These are phyloP conservation scores for Dipteronia dyeriana DNA, from an alignment of 345 rosid genomes.

Conservation along the genomic window DNA sequence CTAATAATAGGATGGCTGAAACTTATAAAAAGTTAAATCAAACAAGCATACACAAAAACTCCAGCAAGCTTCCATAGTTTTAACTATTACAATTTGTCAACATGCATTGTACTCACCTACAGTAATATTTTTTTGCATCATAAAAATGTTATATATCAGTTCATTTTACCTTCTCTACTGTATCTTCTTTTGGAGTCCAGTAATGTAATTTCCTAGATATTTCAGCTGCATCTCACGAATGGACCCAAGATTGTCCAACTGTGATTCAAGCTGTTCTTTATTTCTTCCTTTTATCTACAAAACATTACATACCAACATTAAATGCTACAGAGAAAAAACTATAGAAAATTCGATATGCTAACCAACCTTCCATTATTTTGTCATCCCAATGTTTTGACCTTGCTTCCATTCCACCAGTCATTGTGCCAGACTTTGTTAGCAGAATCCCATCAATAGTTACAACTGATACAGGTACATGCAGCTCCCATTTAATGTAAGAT, in stretches of 20 bases:
- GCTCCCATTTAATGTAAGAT: slow-evolving; percentile 14
- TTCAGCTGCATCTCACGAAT: slow-evolving; percentile 91
- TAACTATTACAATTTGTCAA: neutral
- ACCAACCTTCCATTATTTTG: slow-evolving; percentile 83
- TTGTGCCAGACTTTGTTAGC: slow-evolving; percentile 94
- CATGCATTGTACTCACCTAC: neutral
- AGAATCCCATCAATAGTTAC: slow-evolving; percentile 95
- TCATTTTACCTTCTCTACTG: slow-evolving; percentile 86
- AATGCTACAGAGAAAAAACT: slow-evolving; percentile 15
- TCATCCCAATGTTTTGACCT: slow-evolving; percentile 98
- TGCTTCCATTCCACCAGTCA: slow-evolving; percentile 99
- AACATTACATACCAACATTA: slow-evolving; percentile 28
- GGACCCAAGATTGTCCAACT: slow-evolving; percentile 86
- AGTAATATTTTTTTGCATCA: no score
- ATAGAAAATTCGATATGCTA: slow-evolving; percentile 8
- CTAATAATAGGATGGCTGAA: no score
- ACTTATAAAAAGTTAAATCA: neutral
- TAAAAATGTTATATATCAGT: neutral
- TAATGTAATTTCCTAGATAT: slow-evolving; percentile 85
- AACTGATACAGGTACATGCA: slow-evolving; percentile 50
- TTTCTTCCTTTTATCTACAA: slow-evolving; percentile 67
- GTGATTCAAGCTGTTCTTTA: slow-evolving; percentile 75
- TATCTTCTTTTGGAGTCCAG: slow-evolving; percentile 95
- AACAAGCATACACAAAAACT: neutral
- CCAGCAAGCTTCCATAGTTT: neutral